Evolutionary conservation across 164 flowering plant genomes (phyloP).

Genomic region (Umbellularia californica): DNA sequence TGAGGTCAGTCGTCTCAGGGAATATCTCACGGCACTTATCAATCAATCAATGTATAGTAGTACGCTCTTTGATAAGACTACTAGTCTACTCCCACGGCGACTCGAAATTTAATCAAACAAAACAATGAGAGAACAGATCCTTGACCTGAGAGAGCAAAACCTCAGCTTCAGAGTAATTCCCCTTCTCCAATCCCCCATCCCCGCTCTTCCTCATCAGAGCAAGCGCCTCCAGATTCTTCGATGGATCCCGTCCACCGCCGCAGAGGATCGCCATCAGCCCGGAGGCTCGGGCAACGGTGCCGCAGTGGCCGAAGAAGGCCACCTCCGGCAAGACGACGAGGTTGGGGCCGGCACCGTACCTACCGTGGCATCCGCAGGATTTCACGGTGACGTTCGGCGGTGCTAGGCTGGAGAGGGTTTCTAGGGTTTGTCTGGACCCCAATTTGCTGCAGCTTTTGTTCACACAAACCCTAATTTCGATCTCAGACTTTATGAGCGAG

Average conservation of each 20-base stretch:
- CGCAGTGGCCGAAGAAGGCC: slow-evolving; percentile 49
- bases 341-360: slow-evolving; percentile 90
- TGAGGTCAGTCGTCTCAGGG: no score
- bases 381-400: slow-evolving; percentile 56
- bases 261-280: slow-evolving; percentile 30
- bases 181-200: slow-evolving; percentile 40
- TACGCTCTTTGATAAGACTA: no score
- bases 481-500: slow-evolving; percentile 11
- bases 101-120: no score
- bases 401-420: slow-evolving; percentile 51
- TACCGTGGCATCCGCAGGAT: slow-evolving; percentile 80
- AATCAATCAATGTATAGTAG: no score
- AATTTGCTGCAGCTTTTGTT: slow-evolving; percentile 66
- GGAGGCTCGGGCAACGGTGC: slow-evolving; percentile 52
- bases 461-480: slow-evolving; percentile 71
- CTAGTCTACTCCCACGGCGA: no score
- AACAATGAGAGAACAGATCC: background rate
- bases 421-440: slow-evolving; percentile 67
- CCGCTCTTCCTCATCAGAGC: slow-evolving; percentile 79
- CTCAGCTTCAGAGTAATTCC: slow-evolving; percentile 46
- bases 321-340: slow-evolving; percentile 56
- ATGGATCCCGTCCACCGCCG: slow-evolving; percentile 21
- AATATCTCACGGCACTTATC: no score
- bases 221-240: slow-evolving; percentile 51
- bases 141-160: slow-evolving; percentile 62